phyloP scores from a whole-genome alignment of 2,329 filamentous ascomycete species.

The Penicillium decumbens region DNA sequence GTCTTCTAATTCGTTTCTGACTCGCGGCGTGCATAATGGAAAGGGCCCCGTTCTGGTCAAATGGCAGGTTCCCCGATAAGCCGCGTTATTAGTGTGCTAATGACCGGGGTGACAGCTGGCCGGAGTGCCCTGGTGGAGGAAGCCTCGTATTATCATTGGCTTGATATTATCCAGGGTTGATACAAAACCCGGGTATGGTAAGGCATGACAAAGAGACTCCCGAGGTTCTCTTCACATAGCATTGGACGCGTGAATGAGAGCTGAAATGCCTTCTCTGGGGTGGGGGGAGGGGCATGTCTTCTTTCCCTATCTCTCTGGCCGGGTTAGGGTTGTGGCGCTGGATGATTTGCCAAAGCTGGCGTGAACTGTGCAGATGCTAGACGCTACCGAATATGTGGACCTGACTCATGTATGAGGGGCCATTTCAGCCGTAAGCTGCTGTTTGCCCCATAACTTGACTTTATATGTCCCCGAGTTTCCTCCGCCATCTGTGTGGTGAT shows the following conservation, averaged over 20 bases:
- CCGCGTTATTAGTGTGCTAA: neutral
- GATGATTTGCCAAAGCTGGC: conserved; percentile 1
- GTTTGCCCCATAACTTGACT: neutral
- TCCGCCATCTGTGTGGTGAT: neutral
- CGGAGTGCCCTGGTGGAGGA: neutral
- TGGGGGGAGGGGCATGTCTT: conserved; percentile 11
- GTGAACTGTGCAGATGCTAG: neutral
- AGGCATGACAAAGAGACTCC: neutral
- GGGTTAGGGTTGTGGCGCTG: conserved; percentile 12
- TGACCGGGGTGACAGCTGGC: neutral
- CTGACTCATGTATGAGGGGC: conserved; percentile 1
- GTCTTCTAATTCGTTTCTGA: neutral
- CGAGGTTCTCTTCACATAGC: conserved; percentile 4
- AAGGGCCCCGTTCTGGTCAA: neutral
- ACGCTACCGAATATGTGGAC: neutral
- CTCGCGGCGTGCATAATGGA: neutral
- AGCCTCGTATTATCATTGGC: neutral
- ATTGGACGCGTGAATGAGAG: conserved; percentile 12
- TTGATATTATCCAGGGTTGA: neutral
- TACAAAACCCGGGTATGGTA: neutral
- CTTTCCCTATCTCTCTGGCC: conserved; percentile 2
- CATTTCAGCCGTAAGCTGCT: conserved; percentile 10
- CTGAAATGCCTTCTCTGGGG: conserved; percentile 7
- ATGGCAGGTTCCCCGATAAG: neutral
- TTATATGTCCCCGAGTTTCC: conserved; percentile 16